phyloP scores from a whole-genome alignment of 2,329 filamentous ascomycete genomes.

The Trichoderma asperellum region DNA sequence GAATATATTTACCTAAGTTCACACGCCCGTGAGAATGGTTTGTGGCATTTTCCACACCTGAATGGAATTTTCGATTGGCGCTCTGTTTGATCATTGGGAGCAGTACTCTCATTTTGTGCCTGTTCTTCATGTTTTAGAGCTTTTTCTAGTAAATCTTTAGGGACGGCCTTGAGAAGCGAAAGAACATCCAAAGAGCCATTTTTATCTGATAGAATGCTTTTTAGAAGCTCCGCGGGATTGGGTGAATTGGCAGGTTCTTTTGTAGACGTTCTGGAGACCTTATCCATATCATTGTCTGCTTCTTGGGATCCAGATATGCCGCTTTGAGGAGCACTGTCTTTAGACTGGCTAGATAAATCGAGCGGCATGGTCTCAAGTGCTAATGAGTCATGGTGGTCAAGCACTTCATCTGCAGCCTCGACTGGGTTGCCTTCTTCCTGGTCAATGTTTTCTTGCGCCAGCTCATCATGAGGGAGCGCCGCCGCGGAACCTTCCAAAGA shows the following conservation, averaged over 20 bases:
- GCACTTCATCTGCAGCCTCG: neutral
- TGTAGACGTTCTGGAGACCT: neutral
- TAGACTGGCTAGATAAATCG: neutral
- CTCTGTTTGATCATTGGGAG: neutral
- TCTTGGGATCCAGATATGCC: neutral
- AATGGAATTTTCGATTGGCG: neutral
- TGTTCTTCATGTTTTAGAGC: constrained; percentile 35
- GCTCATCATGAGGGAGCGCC: neutral
- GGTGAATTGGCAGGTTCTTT: neutral
- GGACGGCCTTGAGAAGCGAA: constrained; percentile 30
- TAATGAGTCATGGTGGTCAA: neutral
- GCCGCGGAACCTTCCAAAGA: neutral
- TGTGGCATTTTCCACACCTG: constrained; percentile 49
- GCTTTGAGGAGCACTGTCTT: neutral
- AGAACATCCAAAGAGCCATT: neutral
- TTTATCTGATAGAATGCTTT: neutral
- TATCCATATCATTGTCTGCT: neutral
- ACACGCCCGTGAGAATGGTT: constrained; percentile 54
- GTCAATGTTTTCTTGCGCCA: neutral
- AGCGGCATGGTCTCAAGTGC: neutral
- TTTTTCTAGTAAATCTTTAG: constrained; percentile 41
- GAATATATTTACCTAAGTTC: constrained; percentile 56
- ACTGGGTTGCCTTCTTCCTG: neutral
- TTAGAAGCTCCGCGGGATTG: neutral
- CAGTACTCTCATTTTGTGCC: constrained; percentile 29